These are phyloP conservation scores for Aquilaria agallochum DNA, from an alignment of 441 rosid genomes.

Conservation along the genomic window DNA sequence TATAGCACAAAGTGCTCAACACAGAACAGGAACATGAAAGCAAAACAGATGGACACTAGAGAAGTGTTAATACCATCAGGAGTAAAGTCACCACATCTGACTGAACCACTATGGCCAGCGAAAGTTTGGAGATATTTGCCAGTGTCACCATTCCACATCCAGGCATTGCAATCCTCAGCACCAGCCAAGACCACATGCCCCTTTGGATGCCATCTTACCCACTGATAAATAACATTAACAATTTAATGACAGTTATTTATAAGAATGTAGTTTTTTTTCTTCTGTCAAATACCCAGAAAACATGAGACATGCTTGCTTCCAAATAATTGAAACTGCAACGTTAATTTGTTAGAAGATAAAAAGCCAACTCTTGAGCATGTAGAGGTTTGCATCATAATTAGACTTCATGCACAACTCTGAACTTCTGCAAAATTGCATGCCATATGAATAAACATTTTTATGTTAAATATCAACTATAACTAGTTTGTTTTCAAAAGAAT, in stretches of 20 bases:
- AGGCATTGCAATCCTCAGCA: slow-evolving; percentile 68
- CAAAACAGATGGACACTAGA: not conserved
- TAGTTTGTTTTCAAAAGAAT: no score
- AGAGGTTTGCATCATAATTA: not conserved
- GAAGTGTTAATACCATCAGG: slow-evolving; percentile 65
- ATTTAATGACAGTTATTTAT: slow-evolving; percentile 1
- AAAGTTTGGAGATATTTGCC: slow-evolving; percentile 64
- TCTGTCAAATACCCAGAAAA: no score
- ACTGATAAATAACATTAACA: slow-evolving; percentile 36
- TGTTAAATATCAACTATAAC: no score
- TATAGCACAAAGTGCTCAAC: not conserved
- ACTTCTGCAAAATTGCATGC: no score
- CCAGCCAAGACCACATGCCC: slow-evolving; percentile 85
- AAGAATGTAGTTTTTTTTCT: not conserved
- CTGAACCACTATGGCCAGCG: slow-evolving; percentile 64
- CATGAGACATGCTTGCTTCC: no score
- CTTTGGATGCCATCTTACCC: slow-evolving; percentile 95
- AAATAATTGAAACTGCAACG: no score
- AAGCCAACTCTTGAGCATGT: not conserved
- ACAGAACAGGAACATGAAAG: not conserved
- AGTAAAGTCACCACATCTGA: slow-evolving; percentile 91
- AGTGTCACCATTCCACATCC: slow-evolving; percentile 97
- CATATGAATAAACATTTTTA: no score
- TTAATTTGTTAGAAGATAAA: no score
- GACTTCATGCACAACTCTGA: no score